Conservation (phyloP, 1,139 yeast genomes). For the Lodderomyces oxycetoniae region DNA sequence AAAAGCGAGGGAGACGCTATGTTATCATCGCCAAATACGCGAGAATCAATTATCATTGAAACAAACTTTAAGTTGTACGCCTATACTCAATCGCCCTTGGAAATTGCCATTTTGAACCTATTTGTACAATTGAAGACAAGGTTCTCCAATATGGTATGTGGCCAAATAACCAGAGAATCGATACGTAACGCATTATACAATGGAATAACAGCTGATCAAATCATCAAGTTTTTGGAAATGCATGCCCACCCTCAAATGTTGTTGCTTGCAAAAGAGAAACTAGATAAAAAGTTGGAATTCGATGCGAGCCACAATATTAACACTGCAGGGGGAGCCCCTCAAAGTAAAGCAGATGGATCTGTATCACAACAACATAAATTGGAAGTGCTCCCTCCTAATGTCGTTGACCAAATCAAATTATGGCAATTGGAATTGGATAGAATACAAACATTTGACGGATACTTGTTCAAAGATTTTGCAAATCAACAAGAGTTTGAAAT, state of each 20-base stretch:
- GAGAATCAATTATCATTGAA: slow-evolving; percentile 80
- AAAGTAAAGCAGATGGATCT: slow-evolving; percentile 21
- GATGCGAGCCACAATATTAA: slow-evolving; percentile 55
- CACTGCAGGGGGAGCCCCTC: slow-evolving; percentile 44
- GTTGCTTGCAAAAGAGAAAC: slow-evolving; percentile 59
- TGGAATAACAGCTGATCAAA: slow-evolving; percentile 95
- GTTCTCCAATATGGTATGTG: slow-evolving; percentile 89
- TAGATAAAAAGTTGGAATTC: slow-evolving; percentile 63
- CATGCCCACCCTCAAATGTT: slow-evolving; percentile 96
- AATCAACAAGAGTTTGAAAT: slow-evolving; percentile 72
- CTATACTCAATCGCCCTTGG: slow-evolving; percentile 91
- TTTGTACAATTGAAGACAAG: slow-evolving; percentile 83
- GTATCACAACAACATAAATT: slow-evolving; percentile 38
- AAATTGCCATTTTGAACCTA: slow-evolving; percentile 84
- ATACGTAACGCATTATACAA: slow-evolving; percentile 76
- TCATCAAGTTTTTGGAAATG: slow-evolving; percentile 78
- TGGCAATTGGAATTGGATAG: slow-evolving; percentile 98
- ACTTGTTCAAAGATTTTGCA: slow-evolving; percentile 78
- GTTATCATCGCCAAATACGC: slow-evolving; percentile 16
- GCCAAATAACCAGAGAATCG: slow-evolving; percentile 89
- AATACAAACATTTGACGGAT: slow-evolving; percentile 84
- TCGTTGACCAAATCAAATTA: slow-evolving; percentile 86
- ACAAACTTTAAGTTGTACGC: slow-evolving; percentile 93
- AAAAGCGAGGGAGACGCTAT: slow-evolving; percentile 17
- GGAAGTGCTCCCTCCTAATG: slow-evolving; percentile 87